Evolutionary conservation across 202 grass and related monocot species (phyloP), one percentile per base, ranked within the genome.

Genomic region (Tripidium arundinaceum): DNA sequence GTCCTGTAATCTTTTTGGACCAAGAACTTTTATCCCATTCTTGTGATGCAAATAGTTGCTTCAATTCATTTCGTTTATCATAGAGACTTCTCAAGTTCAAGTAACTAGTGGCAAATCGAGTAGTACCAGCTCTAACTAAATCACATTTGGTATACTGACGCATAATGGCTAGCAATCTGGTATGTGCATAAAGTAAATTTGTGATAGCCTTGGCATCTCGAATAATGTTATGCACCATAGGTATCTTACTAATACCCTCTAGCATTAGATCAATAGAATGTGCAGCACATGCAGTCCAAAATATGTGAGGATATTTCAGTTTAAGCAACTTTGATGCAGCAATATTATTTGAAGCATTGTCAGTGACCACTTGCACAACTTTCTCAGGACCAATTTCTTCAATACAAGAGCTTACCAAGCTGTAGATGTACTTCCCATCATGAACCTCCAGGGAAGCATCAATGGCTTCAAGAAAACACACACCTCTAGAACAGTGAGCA

Each of bases 81-180:
- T 26, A 39, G 3, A 81, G 27, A 41, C 66, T 81, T 57, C 59
- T 67, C 27, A 81, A 72, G 8, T 67, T 69, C 4, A 72, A 33
- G 43, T 69, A 81, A 34, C 66, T 40, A 81, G 43, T 81, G 24
- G 79, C 45, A 60, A 81, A 81, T 29, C 65, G 29, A 57, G 47
- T 81, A 37, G 29, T 70, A 34, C 41, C 45, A 36, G 64, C 50
- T 72, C 65, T 12, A 71, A 71, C 26, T 29, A 71, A 71, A 13
- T 52, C 43, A 37, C 25, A 14, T 8, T 59, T 38, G 0, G 5
- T 71, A 29, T 14, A 34, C 3, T 4, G 7, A 16, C 25, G 42
- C 68, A 37, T 37, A 37, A 37, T 37, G 6, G 36, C 36, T 37
- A 37, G 36, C 6, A 37, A 6, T 37, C 36, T 37, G 6, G 6